Evolutionary conservation across 2,329 filamentous ascomycete genomes (phyloP), one percentile per base, ranked within the genome.

Genomic region (Paradendryphiella salina): DNA sequence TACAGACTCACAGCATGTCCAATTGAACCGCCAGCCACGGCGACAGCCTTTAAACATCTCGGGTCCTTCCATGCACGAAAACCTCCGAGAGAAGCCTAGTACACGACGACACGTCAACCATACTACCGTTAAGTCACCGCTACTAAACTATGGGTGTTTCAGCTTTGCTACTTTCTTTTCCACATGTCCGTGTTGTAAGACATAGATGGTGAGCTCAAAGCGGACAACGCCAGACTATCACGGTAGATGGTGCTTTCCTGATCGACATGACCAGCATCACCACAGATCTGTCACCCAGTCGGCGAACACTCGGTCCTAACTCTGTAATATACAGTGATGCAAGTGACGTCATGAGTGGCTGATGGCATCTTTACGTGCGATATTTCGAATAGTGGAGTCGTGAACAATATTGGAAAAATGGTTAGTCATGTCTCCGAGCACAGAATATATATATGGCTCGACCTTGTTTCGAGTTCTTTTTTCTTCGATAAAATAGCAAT

Each of bases 261-360:
- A 26, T 26, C 23, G 23, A 10, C 8, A 26, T 8, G 17, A 4
- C 6, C 13, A 31, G 5, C 39, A 32, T 42, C 28, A 33, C 28
- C 5, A 33, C 15, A 29, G 10, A 8, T 11, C 18, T 20, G 32
- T 35, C 3, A 9, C 23, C 3, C 1, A 26, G 9, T 21, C 44
- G 15, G 14, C 18, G 33, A 15, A n/a, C 14, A 17, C 21, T 18
- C 28, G 18, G 15, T 9, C 18, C n/a, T 21, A 9, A 15, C 10
- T 18, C 35, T 34, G 26, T 6, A 32, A 28, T 37, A n/a, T 21
- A 14, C 23, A 17, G 32, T 10, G 32, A 34, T 37, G 6, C 17
- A 18, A 11, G 46, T 50, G 46, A 50, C 46, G 46, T 50, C 46
- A 50, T n/a, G 20, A 28, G n/a, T 17, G 34, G 20, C 26, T 34